Conservation (phyloP, 768 basidiomycete genomes). For the Pleurotus pulmonarius region DNA sequence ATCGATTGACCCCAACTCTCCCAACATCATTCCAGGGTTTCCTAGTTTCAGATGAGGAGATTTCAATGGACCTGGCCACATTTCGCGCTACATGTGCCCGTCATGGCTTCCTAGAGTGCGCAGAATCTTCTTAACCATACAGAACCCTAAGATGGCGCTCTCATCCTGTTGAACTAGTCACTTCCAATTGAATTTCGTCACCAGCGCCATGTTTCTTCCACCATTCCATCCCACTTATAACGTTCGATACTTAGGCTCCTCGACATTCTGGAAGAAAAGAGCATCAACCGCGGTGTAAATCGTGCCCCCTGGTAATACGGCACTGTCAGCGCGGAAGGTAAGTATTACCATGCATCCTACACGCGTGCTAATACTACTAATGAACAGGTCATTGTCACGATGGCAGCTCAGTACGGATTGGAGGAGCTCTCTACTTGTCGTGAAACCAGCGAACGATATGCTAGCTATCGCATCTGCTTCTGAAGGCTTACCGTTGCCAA, state of each 20-base stretch:
- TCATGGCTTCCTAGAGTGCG: constrained; percentile 82
- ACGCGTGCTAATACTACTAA: not conserved
- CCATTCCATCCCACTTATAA: constrained; percentile 5
- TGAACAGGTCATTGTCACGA: constrained; percentile 82
- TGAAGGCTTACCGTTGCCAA: constrained; percentile 24
- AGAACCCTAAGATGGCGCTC: not conserved
- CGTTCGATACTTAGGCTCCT: constrained; percentile 57
- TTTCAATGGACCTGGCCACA: constrained; percentile 76
- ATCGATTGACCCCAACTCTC: constrained; percentile 55
- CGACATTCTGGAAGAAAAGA: constrained; percentile 85
- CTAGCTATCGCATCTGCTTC: constrained; percentile 90
- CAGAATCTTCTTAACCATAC: constrained; percentile 20
- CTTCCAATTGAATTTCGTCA: constrained; percentile 85
- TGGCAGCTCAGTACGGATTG: constrained; percentile 81
- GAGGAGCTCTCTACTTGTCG: constrained; percentile 96
- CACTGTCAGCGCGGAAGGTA: constrained; percentile 93
- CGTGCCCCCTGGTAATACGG: constrained; percentile 95
- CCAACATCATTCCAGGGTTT: constrained; percentile 63
- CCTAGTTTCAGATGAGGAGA: constrained; percentile 91
- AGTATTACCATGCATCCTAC: constrained; percentile 10
- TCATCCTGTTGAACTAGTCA: constrained; percentile 49
- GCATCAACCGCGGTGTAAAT: constrained; percentile 89
- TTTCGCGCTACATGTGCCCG: constrained; percentile 76
- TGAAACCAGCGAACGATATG: constrained; percentile 93
- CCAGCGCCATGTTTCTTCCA: constrained; percentile 44